Base-by-base conservation (phyloP, 2,329 filamentous ascomycete genomes). In the Falciphora oryzae region DNA sequence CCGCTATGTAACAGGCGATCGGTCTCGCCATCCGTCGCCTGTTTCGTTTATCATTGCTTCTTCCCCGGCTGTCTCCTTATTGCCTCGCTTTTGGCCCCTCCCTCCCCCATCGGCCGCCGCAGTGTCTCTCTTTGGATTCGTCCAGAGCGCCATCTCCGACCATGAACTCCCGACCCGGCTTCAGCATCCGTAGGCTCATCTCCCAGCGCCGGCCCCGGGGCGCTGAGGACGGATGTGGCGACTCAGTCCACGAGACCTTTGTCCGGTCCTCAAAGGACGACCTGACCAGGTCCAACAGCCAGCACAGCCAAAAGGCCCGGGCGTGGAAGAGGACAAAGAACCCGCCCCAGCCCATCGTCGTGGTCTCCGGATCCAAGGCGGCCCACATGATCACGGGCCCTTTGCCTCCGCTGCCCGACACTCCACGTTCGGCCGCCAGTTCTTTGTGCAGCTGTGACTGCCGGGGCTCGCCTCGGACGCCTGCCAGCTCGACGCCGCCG, bases 401-500 rank as follows among this genome's bases (percentile, higher is more conserved):
- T 57, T 65, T 77, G 29, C 76, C 79, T 61, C 73, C 76, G 59
- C 59, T 64, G 3, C 65, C 69, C 63, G 74, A 73, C 62, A 76
- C 73, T 16, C 73, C 75, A 59, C 73, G 75, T 65, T 79, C 79
- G 25, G 78, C 80, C 29, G 75, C 74, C 59, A 80, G 76, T 67
- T 83, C 81, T 71, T 78, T 82, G 70, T 79, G 77, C 69, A 80
- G 76, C 67, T 78, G 72, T 65, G 77, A 81, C 57, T 74, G 72
- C 32, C 60, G 64, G 18, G 53, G 25, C 38, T 63, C 67, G 73
- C 68, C 70, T 63, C n/a, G 64, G 64, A 27, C 68, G 65, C 58
- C 62, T 22, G 28, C 32, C 5, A 38, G 56, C 38, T 57, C 27
- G 66, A 67, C 59, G 50, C 66, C 67, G n/a, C 64, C 68, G 28